Evolutionary conservation across 2,329 filamentous ascomycete genomes (phyloP), one percentile per base, ranked within the genome.

Genomic region (Claviceps arundinis): DNA sequence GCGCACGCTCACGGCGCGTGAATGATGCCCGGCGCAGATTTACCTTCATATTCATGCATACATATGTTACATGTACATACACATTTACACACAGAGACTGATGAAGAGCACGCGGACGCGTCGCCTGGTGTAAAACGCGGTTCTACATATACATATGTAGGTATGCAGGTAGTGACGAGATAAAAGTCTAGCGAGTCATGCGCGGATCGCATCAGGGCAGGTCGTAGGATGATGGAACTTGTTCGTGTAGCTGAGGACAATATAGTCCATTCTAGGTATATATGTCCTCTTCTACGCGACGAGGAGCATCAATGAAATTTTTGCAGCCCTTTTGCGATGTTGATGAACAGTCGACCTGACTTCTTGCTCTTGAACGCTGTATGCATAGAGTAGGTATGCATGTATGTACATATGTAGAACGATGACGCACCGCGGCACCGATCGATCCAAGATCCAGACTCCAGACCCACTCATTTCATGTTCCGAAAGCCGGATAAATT

Each of bases 161-260:
- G 19, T 19, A 19, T 19, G 19, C 2, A 19, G 22, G 22, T 5
- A 24, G 56, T 11, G 67, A 58, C 0, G 75, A 72, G 0, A 66
- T 60, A 58, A 82, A 82, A 0, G 68, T 67, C 56, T 76, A 72
- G 34, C 74, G 67, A 48, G 68, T 69, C 79, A 83, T 83, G 51
- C 79, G 79, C 1, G 82, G 70, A 52, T 73, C 71, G 65, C 82
- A 83, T 70, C 79, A 83, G 38, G 67, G 58, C 34, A 74, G n/a
- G n/a, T n/a, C n/a, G n/a, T n/a, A n/a, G 67, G 0, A 76, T 79
- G 9, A 65, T 65, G 5, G 69, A 61, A 61, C 4, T 82, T 68
- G 52, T 71, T 71, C 41, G 67, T 66, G 55, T 78, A 78, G 1
- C 80, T 83, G 17, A 83, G 68, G 54, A 83, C 79, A 8, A 83